Evolutionary conservation across 2,329 filamentous ascomycete species (phyloP).

Genomic region (Fusarium sp.): DNA sequence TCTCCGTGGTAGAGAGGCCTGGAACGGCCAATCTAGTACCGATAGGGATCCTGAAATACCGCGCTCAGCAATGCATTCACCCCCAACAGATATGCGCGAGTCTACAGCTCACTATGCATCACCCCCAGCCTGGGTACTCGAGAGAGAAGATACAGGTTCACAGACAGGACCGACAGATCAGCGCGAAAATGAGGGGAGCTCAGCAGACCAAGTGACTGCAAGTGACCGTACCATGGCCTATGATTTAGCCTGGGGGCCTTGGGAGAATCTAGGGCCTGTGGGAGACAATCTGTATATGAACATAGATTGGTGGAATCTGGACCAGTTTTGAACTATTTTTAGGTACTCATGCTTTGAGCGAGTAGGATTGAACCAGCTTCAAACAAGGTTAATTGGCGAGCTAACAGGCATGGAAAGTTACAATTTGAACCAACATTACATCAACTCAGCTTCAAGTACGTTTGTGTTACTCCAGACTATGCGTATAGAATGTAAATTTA

Average conservation of each 20-base stretch:
- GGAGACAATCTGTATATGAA: constrained; percentile 8
- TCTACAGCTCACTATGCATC: constrained; percentile 40
- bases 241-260: constrained; percentile 37
- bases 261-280: constrained; percentile 31
- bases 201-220: background rate
- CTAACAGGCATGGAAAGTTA: no score
- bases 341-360: no score
- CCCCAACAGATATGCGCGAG: constrained; percentile 30
- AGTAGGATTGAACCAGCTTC: no score
- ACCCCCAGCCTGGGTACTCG: constrained; percentile 24
- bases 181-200: accelerated
- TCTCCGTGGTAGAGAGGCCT: background rate
- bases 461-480: no score
- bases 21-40: background rate
- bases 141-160: background rate
- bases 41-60: background rate
- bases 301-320: constrained; percentile 36
- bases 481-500: no score
- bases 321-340: constrained; percentile 15
- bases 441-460: no score
- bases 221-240: background rate
- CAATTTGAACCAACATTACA: no score
- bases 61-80: background rate
- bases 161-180: background rate
- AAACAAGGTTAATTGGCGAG: no score